These are phyloP conservation scores for Populus ilicifolia DNA, from an alignment of 345 rosid genomes.

Conservation along the genomic window DNA sequence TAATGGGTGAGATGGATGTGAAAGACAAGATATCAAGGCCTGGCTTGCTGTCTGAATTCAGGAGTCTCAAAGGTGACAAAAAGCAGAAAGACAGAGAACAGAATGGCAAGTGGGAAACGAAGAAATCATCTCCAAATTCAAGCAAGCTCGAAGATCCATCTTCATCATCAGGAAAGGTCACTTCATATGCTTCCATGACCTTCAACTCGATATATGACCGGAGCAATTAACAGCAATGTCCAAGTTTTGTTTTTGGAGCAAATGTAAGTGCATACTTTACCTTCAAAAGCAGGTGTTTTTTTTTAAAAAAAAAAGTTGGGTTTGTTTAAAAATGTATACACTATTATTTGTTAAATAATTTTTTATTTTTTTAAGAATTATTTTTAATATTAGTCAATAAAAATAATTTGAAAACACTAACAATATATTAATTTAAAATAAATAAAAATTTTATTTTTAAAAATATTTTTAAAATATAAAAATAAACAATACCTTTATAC, in stretches of 20 bases:
- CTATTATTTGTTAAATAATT: too few species aligned
- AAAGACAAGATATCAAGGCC: constrained; percentile 38
- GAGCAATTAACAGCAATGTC: constrained; percentile 9
- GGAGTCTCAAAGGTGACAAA: constrained; percentile 15
- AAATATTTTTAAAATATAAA: too few species aligned
- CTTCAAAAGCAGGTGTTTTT: not conserved
- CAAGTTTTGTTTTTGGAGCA: not conserved
- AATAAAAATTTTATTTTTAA: too few species aligned
- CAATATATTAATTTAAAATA: too few species aligned
- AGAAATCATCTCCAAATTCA: constrained; percentile 11
- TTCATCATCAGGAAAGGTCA: constrained; percentile 27
- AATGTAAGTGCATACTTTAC: too few species aligned
- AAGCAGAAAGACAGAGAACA: not conserved
- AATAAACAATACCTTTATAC: too few species aligned
- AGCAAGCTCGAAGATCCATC: constrained; percentile 22
- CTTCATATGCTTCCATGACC: constrained; percentile 59
- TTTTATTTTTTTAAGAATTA: too few species aligned
- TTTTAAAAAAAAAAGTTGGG: too few species aligned
- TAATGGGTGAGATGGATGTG: constrained; percentile 38
- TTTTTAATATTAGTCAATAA: too few species aligned
- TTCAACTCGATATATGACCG: constrained; percentile 59
- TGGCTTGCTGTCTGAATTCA: constrained; percentile 43
- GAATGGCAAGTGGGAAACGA: constrained; percentile 3
- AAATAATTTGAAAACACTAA: too few species aligned
- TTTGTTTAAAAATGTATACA: too few species aligned